Evolutionary conservation across 164 flowering plant species (phyloP).

Genomic region (Annona cherimola): DNA sequence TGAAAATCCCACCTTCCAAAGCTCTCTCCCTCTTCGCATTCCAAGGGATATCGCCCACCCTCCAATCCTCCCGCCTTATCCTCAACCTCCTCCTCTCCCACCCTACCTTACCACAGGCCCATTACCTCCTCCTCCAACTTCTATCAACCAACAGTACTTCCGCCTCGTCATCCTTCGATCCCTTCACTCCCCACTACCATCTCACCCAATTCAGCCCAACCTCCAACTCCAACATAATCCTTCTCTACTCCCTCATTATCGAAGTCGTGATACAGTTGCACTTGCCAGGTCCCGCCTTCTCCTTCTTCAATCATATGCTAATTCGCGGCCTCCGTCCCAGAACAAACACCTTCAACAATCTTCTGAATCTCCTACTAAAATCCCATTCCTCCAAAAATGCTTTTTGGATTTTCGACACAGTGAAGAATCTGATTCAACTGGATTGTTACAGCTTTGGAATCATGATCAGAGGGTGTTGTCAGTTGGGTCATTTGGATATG

Average conservation of each 20-base stretch:
- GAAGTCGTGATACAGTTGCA: conserved; percentile 33
- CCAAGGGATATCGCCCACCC: conserved; percentile 34
- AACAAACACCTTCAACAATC: conserved; percentile 36
- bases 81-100: conserved; percentile 41
- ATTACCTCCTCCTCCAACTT: conserved; percentile 35
- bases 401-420: conserved; percentile 35
- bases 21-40: conserved; percentile 43
- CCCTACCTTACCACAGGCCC: conserved; percentile 32
- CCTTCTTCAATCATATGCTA: conserved; percentile 40
- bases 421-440: conserved; percentile 19
- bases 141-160: conserved; percentile 31
- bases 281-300: conserved; percentile 31
- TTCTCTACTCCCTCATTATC: conserved; percentile 37
- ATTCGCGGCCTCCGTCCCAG: conserved; percentile 28
- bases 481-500: conserved; percentile 37
- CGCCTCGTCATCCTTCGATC: conserved; percentile 18
- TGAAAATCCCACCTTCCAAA: conserved; percentile 55
- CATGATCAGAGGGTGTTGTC: conserved; percentile 61
- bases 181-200: conserved; percentile 32
- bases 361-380: conserved; percentile 34
- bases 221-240: background rate
- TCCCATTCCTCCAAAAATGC: conserved; percentile 30
- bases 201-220: conserved; percentile 18
- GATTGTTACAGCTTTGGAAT: conserved; percentile 65
- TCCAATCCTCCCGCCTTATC: conserved; percentile 29